Conservation (phyloP, 2,329 filamentous ascomycete genomes). For the Penicillium sp. region DNA sequence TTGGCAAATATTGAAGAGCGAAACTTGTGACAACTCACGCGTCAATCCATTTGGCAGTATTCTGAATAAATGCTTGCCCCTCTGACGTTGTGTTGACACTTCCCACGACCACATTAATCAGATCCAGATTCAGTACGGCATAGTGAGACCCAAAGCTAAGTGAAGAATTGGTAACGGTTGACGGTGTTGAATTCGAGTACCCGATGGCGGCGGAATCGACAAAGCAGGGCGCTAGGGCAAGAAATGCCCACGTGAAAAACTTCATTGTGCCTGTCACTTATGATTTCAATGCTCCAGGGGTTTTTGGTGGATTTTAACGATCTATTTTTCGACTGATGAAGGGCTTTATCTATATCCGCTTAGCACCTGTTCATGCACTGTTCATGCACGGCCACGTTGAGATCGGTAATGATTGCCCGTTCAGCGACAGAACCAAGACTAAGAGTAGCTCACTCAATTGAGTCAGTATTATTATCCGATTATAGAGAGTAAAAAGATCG, state of each 20-base stretch:
- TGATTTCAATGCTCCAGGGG: background rate
- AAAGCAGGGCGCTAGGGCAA: background rate
- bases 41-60: background rate
- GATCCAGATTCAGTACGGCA: background rate
- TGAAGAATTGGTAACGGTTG: background rate
- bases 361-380: too few species aligned
- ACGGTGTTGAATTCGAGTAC: background rate
- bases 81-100: background rate
- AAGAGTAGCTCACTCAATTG: too few species aligned
- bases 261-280: background rate
- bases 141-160: constrained; percentile 1
- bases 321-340: background rate
- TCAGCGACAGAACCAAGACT: too few species aligned
- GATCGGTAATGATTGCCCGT: too few species aligned
- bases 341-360: background rate
- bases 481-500: too few species aligned
- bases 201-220: background rate
- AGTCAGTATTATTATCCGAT: too few species aligned
- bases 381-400: too few species aligned
- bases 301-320: background rate
- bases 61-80: background rate
- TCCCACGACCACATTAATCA: background rate
- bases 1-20: background rate
- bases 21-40: background rate
- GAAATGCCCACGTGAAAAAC: background rate